These are phyloP conservation scores for Teratosphaeria destructans DNA, from an alignment of 2,329 filamentous ascomycete species.

Conservation along the genomic window DNA sequence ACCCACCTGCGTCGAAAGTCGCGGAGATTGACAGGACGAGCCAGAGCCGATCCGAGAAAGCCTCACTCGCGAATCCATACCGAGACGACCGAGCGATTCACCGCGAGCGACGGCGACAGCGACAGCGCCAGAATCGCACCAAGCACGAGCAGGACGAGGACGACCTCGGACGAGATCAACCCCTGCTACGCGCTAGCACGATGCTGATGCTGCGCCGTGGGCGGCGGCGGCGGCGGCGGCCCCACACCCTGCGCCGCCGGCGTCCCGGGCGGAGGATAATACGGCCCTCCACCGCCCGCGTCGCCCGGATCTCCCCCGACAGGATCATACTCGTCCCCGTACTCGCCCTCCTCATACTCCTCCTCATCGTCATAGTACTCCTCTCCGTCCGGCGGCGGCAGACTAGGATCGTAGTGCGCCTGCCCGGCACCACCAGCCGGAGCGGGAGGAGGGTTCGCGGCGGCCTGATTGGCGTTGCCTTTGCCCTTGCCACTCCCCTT, in stretches of 20 bases:
- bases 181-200: background rate
- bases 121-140: background rate
- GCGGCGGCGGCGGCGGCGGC: background rate
- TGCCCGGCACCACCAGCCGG: background rate
- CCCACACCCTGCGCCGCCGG: background rate
- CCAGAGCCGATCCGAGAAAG: background rate
- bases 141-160: background rate
- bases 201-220: background rate
- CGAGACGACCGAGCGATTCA: background rate
- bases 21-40: background rate
- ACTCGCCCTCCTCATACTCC: constrained; percentile 20
- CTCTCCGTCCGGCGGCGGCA: constrained; percentile 12
- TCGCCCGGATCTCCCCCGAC: background rate
- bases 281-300: background rate
- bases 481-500: constrained; percentile 58
- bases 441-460: constrained; percentile 6
- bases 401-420: constrained; percentile 18
- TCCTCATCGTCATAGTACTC: constrained; percentile 23
- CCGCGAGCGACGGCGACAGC: background rate
- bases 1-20: background rate
- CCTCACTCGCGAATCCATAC: background rate
- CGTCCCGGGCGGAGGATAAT: constrained; percentile 1
- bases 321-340: constrained; percentile 6
- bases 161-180: background rate
- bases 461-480: constrained; percentile 9